Evolutionary conservation across 176 grass and related monocot genomes (phyloP), one percentile per base, ranked within the genome.

Genomic region (Oryza nivara): DNA sequence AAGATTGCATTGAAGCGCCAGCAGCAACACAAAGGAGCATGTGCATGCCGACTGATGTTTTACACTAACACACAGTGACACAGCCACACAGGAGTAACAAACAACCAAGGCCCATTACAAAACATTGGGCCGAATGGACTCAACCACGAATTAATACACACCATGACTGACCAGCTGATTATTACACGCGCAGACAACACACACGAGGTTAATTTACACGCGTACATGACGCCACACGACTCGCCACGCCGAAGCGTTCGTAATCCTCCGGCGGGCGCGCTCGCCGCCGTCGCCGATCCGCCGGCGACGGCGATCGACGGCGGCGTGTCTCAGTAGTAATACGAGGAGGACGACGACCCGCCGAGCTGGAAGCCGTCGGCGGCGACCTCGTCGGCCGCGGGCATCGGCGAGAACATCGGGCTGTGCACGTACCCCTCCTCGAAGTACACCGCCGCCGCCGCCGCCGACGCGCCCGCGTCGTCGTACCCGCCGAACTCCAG

Each of bases 371-470:
- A 97, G 0, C 89, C 89, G 71, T 93, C 94, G 79, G 74, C 94
- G 79, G 74, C 94, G 79, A 78, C 82, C 73, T 97, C 94, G n/a
- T 97, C 94, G 20, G 80, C 91, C 19, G 91, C 43, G 0, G 91
- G 94, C 94, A 97, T 97, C 70, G 94, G 89, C 28, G 89, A 92
- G 43, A 97, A 97, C 36, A 97, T 38, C 6, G 94, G 94, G 87
- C 91, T 97, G 71, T 97, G 91, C 87, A 97, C 91, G 49, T 93
- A 97, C 11, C 89, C 94, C 80, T 97, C 94, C 44, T 97, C 91
- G 58, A 97, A 97, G 80, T 90, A 97, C 82, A 93, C 73, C 72
- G 68, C 20, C 2, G 56, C 19, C 56, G 68, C 38, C 7, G 56
- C 19, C 56, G 56, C n/a, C 58, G 58, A 63, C 46, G 75, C 40